Conservation (phyloP, 73 alveolate species). For the Blepharisma stoltei region DNA sequence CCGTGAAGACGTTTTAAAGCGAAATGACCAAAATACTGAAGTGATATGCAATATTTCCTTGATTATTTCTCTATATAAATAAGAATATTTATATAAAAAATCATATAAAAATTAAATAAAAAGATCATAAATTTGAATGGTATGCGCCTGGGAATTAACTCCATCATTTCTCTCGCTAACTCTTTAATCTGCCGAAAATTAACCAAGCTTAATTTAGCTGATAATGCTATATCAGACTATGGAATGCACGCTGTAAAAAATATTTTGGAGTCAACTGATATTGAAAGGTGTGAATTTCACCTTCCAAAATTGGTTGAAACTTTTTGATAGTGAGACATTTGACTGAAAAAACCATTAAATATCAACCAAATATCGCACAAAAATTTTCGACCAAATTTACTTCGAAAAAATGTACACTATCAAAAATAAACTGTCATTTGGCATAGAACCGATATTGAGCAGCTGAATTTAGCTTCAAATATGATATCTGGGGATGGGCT, state of each 20-base stretch:
- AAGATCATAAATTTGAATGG: constrained; percentile 81
- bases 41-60: too few relatives aligned
- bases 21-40: constrained; percentile 68
- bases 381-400: too few relatives aligned
- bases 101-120: too few relatives aligned
- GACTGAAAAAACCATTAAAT: too few relatives aligned
- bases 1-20: constrained; percentile 85
- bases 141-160: constrained; percentile 88
- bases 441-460: constrained; percentile 54
- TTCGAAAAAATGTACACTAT: too few relatives aligned
- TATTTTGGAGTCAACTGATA: constrained; percentile 61
- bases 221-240: constrained; percentile 90
- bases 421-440: too few relatives aligned
- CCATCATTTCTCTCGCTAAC: constrained; percentile 86
- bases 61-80: too few relatives aligned
- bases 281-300: constrained; percentile 26
- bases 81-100: too few relatives aligned
- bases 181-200: constrained; percentile 60
- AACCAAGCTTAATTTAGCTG: constrained; percentile 88
- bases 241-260: constrained; percentile 95
- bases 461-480: constrained; percentile 86
- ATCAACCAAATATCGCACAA: too few relatives aligned
- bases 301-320: too few relatives aligned
- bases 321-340: too few relatives aligned
- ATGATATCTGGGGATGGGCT: constrained; percentile 95